These are phyloP conservation scores for Ganoderma boninense DNA, from an alignment of 1,284 basidiomycete genomes.

Conservation along the genomic window DNA sequence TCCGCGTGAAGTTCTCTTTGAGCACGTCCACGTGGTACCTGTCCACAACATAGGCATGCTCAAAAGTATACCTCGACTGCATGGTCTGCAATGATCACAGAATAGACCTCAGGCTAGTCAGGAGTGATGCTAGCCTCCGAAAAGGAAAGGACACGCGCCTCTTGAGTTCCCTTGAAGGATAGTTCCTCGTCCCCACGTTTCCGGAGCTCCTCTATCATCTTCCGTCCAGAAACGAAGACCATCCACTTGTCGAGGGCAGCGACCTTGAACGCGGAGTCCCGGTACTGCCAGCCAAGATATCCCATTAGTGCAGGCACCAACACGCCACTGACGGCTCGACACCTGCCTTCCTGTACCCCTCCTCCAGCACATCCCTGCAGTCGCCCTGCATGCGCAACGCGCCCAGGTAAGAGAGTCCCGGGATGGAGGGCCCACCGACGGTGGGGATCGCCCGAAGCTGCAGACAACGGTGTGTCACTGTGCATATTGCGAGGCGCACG, in stretches of 20 bases:
- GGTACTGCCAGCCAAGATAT: slow-evolving; percentile 39
- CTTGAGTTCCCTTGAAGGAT: background rate
- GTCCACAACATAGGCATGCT: slow-evolving; percentile 29
- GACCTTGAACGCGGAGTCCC: slow-evolving; percentile 41
- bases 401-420: background rate
- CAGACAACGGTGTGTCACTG: background rate
- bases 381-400: background rate
- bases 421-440: background rate
- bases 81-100: background rate
- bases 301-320: background rate
- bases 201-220: slow-evolving; percentile 7
- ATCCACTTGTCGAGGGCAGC: slow-evolving; percentile 44
- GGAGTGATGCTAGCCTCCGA: background rate
- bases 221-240: slow-evolving; percentile 33
- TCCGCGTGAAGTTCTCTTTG: slow-evolving; percentile 33
- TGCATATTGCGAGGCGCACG: background rate
- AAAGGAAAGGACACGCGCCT: background rate
- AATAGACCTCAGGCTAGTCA: background rate
- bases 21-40: slow-evolving; percentile 39
- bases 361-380: background rate
- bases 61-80: slow-evolving; percentile 33
- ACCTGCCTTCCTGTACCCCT: background rate
- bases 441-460: background rate
- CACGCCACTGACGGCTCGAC: background rate
- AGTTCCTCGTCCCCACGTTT: background rate